Percentiles rank a stretch among this genome's conserved stretches.
Evolutionary conservation across 2,329 filamentous ascomycete genomes (phyloP).

Genomic region (Fulvia fulva): DNA sequence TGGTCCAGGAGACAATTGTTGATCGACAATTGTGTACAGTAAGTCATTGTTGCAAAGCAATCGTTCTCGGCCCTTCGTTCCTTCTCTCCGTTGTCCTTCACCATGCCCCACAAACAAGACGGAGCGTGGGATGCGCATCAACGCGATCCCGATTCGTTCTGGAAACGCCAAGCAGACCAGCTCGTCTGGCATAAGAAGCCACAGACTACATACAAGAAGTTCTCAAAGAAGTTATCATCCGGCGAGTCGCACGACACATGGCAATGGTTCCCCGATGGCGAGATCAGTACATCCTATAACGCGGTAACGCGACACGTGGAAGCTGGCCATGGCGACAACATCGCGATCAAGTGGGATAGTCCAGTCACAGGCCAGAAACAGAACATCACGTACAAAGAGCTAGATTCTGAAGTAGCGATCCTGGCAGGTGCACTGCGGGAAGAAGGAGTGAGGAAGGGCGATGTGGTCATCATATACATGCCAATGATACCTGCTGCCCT

Average conservation of each 20-base stretch:
- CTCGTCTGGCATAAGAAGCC: slow-evolving; percentile 80
- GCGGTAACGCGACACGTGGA: slow-evolving; percentile 77
- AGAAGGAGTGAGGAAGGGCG: slow-evolving; percentile 75
- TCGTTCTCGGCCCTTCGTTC: background rate
- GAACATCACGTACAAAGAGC: slow-evolving; percentile 67
- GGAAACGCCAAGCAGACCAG: slow-evolving; percentile 54
- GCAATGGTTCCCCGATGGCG: slow-evolving; percentile 85
- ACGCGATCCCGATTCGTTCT: slow-evolving; percentile 35
- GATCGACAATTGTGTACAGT: background rate
- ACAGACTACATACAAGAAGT: slow-evolving; percentile 55
- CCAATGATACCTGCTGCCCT: slow-evolving; percentile 90
- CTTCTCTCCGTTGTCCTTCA: background rate
- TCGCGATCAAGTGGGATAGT: slow-evolving; percentile 83
- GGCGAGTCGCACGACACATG: slow-evolving; percentile 69
- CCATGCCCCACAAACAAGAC: slow-evolving; percentile 33
- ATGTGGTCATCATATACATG: slow-evolving; percentile 93
- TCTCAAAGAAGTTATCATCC: slow-evolving; percentile 60
- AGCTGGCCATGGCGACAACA: slow-evolving; percentile 66
- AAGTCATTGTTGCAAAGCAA: background rate
- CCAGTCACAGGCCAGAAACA: slow-evolving; percentile 73
- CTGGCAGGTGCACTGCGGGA: slow-evolving; percentile 78
- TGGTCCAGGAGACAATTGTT: background rate
- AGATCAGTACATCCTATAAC: slow-evolving; percentile 90
- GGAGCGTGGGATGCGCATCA: slow-evolving; percentile 33
- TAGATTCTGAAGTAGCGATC: slow-evolving; percentile 75